Base-by-base conservation (phyloP, 768 basidiomycete species). In the Suillus alpinus region DNA sequence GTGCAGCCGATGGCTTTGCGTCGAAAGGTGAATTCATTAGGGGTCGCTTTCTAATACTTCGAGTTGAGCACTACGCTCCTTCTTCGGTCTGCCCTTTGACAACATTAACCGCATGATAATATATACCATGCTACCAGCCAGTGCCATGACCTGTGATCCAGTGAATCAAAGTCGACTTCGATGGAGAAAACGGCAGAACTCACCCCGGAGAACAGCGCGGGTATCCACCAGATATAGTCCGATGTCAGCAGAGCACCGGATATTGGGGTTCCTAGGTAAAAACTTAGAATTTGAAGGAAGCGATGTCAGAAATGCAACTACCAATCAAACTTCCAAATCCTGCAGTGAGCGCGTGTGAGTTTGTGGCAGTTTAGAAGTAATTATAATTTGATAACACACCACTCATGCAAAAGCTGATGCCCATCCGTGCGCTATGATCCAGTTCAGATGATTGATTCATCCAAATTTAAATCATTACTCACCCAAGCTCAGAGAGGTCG, bases 181-280 rank as follows among this genome's bases (percentile, higher is more conserved):
- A 36, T 36, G 8, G n/a, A 50, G 20, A 34, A 51, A 57, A 13
- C 3, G 6, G 39, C 7, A 53, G 9, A 14, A 37, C 63, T 5
- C 63, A 78, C 73, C 52, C 83, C 85, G 23, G 77, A 71, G 63
- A 84, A 87, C 7, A 86, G 55, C 2, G 80, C 77, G 4, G 85
- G 79, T 49, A 73, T 75, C 82, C 81, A 85, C 86, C 86, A 88
- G 1, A 77, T 72, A 65, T 81, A 86, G 8, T 76, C 66, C 12
- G 75, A 62, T 0, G 83, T 78, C 5, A 88, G 78, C n/a, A 87
- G 68, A 0, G 82, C 81, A 0, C 86, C 86, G n/a, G 80, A 76
- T 44, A 87, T 76, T 1, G 86, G 86, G 0, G 82, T 80, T 6
- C 84, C 85, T 80, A 41, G 5, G 2, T 18, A 51, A 36, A 29